A percentile compares a stretch with the other conserved stretches of the same genome.
Conservation (phyloP, 2,329 filamentous ascomycete genomes). For the Colletotrichum cuscutae region DNA sequence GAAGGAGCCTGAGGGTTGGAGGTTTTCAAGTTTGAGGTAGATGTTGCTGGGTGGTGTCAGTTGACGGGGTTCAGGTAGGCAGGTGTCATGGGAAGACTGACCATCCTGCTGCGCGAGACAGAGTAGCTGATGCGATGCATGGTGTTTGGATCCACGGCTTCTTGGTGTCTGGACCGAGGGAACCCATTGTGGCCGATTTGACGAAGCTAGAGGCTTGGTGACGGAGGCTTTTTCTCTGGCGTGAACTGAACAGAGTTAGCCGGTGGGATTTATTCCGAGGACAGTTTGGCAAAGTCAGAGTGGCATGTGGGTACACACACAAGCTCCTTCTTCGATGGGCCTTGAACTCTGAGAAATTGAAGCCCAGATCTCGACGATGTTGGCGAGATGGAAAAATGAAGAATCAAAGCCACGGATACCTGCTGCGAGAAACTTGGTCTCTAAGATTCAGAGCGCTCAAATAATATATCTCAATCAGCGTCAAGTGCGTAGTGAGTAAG, state of each 20-base stretch:
- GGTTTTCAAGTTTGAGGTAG: conserved; percentile 86
- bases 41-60: conserved; percentile 68
- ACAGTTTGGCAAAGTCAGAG: not conserved
- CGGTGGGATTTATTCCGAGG: not conserved
- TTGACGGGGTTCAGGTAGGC: conserved; percentile 31
- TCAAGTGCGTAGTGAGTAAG: no score
- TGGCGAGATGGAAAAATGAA: not conserved
- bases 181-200: conserved; percentile 49
- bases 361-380: not conserved
- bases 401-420: not conserved
- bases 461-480: not conserved
- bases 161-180: conserved; percentile 48
- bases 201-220: no score
- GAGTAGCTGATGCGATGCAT: conserved; percentile 71
- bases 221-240: not conserved
- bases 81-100: conserved; percentile 48
- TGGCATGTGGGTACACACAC: not conserved
- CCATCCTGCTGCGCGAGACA: conserved; percentile 80
- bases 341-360: not conserved
- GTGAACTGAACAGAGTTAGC: not conserved
- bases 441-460: not conserved
- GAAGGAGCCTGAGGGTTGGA: conserved; percentile 88
- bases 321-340: not conserved
- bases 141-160: conserved; percentile 79
- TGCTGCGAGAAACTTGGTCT: not conserved